Percentiles rank a stretch among this genome's conserved stretches.
Conservation (phyloP, 352 stramenopile genomes). For the Phytophthora boehmeriae region DNA sequence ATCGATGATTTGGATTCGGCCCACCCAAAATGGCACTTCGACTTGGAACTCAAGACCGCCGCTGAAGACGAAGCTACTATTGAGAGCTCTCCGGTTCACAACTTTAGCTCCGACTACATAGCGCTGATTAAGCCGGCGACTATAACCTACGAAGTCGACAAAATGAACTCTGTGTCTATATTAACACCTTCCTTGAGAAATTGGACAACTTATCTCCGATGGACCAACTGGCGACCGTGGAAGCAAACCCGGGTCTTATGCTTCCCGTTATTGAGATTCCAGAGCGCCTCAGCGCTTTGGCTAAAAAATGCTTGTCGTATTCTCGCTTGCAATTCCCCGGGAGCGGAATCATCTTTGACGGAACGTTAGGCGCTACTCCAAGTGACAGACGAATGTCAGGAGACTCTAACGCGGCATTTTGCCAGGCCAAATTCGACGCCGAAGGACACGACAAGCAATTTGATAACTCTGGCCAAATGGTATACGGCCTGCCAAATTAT, state of each 20-base stretch:
- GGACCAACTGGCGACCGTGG: not conserved
- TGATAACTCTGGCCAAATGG: not conserved
- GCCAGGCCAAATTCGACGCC: not conserved
- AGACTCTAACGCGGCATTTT: not conserved
- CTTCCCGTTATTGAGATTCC: not conserved
- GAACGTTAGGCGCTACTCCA: not conserved
- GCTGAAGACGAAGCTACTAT: not conserved
- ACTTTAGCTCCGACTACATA: not conserved
- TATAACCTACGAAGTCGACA: not conserved
- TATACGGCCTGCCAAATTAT: slow-evolving; percentile 12
- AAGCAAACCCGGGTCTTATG: not conserved
- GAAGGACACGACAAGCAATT: not conserved
- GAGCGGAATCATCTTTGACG: not conserved
- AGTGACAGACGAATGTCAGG: not conserved
- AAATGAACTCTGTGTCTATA: not conserved
- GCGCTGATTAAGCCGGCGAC: not conserved
- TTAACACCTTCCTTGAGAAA: not conserved
- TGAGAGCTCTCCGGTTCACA: not conserved
- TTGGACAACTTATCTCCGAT: not conserved
- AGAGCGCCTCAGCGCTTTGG: not conserved
- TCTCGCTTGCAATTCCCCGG: not conserved
- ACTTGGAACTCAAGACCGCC: not conserved
- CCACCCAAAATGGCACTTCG: not conserved
- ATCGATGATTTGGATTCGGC: not conserved
- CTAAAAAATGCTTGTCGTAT: not conserved